Conservation (phyloP, 768 basidiomycete genomes). For the Termitomyces sp. region DNA sequence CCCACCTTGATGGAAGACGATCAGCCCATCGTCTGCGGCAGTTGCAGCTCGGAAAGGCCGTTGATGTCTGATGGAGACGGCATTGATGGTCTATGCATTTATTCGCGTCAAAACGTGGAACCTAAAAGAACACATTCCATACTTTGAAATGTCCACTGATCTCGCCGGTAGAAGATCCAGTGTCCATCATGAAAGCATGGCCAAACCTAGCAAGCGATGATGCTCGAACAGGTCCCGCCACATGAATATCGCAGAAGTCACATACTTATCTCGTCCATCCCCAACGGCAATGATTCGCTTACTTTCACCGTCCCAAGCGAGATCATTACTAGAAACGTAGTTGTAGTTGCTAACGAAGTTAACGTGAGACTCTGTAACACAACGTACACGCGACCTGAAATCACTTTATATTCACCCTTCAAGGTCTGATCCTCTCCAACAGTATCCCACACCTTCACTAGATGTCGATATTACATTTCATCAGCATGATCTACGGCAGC, state of each 20-base stretch:
- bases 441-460: constrained; percentile 91
- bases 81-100: constrained; percentile 63
- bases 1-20: constrained; percentile 78
- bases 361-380: background rate
- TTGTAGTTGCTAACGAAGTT: background rate
- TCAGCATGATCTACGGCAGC: background rate
- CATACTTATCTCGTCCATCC: constrained; percentile 84
- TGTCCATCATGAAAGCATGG: constrained; percentile 78
- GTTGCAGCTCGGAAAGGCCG: constrained; percentile 91
- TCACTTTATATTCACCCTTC: constrained; percentile 75
- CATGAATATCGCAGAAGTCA: background rate
- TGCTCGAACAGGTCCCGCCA: background rate
- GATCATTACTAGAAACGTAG: constrained; percentile 63
- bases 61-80: constrained; percentile 83
- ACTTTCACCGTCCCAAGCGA: constrained; percentile 95
- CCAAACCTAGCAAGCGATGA: constrained; percentile 57
- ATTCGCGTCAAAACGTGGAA: background rate
- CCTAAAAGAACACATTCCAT: background rate
- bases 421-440: constrained; percentile 79
- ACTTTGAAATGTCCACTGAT: constrained; percentile 91
- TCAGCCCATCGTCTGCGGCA: constrained; percentile 75
- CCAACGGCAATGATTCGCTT: constrained; percentile 95
- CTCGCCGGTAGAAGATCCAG: constrained; percentile 81
- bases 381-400: constrained; percentile 69
- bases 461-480: background rate